Evolutionary conservation across 495 filamentous ascomycete genomes (phyloP).

Genomic region (Trichoderma parareesei): DNA sequence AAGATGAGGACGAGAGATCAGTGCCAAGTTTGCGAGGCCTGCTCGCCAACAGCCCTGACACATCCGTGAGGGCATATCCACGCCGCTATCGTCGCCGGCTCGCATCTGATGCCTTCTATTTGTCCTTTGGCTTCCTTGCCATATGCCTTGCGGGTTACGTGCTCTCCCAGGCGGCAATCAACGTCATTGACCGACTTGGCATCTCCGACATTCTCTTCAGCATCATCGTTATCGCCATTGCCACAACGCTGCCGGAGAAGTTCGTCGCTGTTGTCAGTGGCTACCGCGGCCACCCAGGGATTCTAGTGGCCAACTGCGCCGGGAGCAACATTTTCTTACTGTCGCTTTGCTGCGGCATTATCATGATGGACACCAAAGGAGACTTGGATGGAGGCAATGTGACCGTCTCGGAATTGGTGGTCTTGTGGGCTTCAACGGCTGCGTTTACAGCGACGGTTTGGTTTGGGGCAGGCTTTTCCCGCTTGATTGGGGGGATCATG

Average conservation of each 20-base stretch:
- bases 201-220: conserved; percentile 43
- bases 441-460: background rate
- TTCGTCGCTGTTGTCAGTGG: conserved; percentile 42
- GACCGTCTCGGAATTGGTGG: background rate
- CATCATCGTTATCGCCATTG: conserved; percentile 45
- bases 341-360: conserved; percentile 41
- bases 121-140: conserved; percentile 40
- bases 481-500: background rate
- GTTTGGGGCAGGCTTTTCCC: background rate
- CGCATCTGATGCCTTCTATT: conserved; percentile 28
- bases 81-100: background rate
- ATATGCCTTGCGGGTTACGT: conserved; percentile 43
- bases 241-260: conserved; percentile 51
- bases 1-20: background rate
- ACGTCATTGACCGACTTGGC: conserved; percentile 30
- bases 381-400: background rate
- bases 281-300: conserved; percentile 35
- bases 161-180: conserved; percentile 33
- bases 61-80: background rate
- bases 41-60: background rate
- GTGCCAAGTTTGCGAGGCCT: background rate
- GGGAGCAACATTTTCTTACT: conserved; percentile 50
- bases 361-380: background rate
- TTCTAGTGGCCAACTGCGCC: conserved; percentile 46
- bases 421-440: background rate